Evolutionary conservation across 352 stramenopile species (phyloP).

Genomic region (Phytophthora aleatoria): DNA sequence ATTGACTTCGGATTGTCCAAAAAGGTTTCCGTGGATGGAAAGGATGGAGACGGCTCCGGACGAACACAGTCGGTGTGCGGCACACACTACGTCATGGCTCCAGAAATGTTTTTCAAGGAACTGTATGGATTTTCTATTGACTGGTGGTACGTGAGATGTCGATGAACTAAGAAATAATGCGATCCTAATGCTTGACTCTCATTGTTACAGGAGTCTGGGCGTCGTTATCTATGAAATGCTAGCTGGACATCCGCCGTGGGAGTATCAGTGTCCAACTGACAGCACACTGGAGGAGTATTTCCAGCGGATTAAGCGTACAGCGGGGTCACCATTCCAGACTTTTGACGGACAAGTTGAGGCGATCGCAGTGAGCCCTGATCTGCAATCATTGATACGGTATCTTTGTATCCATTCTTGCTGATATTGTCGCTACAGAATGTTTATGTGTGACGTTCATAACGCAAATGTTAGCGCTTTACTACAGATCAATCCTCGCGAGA

Average conservation of each 20-base stretch:
- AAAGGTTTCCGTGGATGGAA: slow-evolving; percentile 9
- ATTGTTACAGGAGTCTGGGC: slow-evolving; percentile 57
- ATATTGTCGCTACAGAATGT: background rate
- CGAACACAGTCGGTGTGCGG: slow-evolving; percentile 60
- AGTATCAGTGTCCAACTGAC: slow-evolving; percentile 50
- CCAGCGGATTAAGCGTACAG: slow-evolving; percentile 28
- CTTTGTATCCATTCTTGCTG: background rate
- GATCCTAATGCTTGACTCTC: background rate
- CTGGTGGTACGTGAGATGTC: slow-evolving; percentile 63
- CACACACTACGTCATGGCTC: slow-evolving; percentile 80
- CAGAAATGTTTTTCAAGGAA: slow-evolving; percentile 59
- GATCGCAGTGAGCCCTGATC: slow-evolving; percentile 14
- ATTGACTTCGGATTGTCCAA: slow-evolving; percentile 83
- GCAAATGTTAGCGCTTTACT: slow-evolving; percentile 26
- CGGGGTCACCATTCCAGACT: slow-evolving; percentile 10
- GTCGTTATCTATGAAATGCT: slow-evolving; percentile 84
- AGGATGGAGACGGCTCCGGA: background rate
- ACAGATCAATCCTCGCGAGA: slow-evolving; percentile 39
- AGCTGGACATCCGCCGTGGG: slow-evolving; percentile 62
- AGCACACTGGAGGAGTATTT: slow-evolving; percentile 41
- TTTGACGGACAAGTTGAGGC: background rate
- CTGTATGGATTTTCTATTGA: slow-evolving; percentile 48
- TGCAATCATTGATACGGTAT: slow-evolving; percentile 43
- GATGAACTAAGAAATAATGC: background rate
- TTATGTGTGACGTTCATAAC: background rate